Base-by-base conservation (phyloP, 306 rosid genomes). In the Carpinus viminea region DNA sequence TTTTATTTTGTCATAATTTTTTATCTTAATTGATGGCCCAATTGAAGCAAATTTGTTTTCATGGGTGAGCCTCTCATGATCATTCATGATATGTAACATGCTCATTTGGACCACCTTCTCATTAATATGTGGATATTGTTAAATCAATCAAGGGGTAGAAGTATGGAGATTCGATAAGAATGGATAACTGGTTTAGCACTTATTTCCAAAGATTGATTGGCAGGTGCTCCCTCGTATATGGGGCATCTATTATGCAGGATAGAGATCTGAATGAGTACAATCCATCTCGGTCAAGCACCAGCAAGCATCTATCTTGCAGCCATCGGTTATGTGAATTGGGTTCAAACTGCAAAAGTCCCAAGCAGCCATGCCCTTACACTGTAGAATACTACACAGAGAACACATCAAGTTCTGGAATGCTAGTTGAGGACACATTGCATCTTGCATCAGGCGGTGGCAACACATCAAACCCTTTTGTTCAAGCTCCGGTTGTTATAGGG, bases 241-340 rank as follows among this genome's bases (percentile, higher is more conserved):
- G 98, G 97, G 98, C 92, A 88, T 94, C 86, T 91, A 91, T 91
- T 88, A 90, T 95, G 98, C 98, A 95, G 98, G 98, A 91, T 87
- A 92, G 89, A 87, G 98, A 95, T 85, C 81, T 95, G 79, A 90
- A 88, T 47, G 93, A 95, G 88, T 95, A 88, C 88, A 85, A 89
- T 80, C 92, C 98, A 7, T 83, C 98, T 78, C 82, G 79, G 52
- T 95, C 98, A 46, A 87, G 71, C 78, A 85, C 97, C 78, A 91
- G 98, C 88, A 88, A 95, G 85, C 92, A 81, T 74, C 56, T 92
- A 62, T 73, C 91, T 74, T 95, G 98, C 82, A 85, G 93, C 86
- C 97, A 92, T 72, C 86, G 61, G 84, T 83, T 92, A 71, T 95
- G 98, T 83, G 90, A 90, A 12, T 75, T 56, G 61, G 89, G 95